These are phyloP conservation scores for Wickerhamomyces strasburgensis DNA, from an alignment of 805 yeast genomes.

Conservation along the genomic window DNA sequence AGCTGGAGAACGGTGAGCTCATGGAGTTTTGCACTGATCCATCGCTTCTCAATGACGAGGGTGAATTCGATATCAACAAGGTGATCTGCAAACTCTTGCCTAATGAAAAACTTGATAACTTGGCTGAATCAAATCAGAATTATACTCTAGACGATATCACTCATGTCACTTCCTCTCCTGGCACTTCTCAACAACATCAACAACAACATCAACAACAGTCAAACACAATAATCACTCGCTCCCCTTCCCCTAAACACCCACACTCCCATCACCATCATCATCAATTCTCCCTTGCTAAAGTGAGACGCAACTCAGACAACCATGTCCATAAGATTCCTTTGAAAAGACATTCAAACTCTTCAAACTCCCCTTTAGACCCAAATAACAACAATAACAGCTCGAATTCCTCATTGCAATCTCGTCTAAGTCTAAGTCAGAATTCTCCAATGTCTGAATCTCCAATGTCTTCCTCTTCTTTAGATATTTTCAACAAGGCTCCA, in stretches of 20 bases:
- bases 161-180: constrained; percentile 11
- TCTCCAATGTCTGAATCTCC: constrained; percentile 15
- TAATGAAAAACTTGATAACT: constrained; percentile 20
- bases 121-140: constrained; percentile 20
- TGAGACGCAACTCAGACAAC: constrained; percentile 14
- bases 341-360: constrained; percentile 3
- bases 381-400: constrained; percentile 5
- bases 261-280: constrained; percentile 8
- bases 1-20: constrained; percentile 7
- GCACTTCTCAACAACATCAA: constrained; percentile 1
- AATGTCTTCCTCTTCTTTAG: constrained; percentile 12
- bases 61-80: constrained; percentile 24
- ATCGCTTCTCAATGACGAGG: constrained; percentile 15
- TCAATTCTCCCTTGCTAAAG: constrained; percentile 12
- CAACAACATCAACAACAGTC: neutral
- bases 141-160: constrained; percentile 24
- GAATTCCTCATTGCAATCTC: constrained; percentile 15
- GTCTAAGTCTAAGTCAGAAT: constrained; percentile 10
- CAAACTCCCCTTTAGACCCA: constrained; percentile 1
- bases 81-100: constrained; percentile 21
- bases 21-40: constrained; percentile 17
- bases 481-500: constrained; percentile 13
- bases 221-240: too few relatives aligned
- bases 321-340: constrained; percentile 20
- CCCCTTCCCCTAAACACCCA: constrained; percentile 11